Conservation (phyloP, 139 green algal species). For the Micromonas pusilla region DNA sequence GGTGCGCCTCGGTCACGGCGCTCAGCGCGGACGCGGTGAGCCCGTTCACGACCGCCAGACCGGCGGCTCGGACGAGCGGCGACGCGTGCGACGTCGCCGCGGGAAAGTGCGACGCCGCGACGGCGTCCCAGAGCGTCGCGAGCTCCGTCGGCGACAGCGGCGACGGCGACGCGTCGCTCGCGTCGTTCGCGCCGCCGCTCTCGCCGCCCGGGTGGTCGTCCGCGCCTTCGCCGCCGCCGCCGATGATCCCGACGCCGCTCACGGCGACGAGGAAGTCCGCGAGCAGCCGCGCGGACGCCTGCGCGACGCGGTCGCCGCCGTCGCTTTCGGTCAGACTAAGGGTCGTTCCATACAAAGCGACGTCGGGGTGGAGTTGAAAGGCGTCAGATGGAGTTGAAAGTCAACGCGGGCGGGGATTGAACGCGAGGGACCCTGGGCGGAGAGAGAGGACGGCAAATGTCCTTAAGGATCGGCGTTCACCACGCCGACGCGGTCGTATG, state of each 20-base stretch:
- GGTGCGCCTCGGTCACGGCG: neutral
- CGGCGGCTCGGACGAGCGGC: neutral
- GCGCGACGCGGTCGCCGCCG: neutral
- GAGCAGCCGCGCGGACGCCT: conserved; percentile 6
- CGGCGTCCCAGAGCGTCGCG: neutral
- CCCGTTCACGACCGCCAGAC: neutral
- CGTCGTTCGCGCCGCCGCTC: neutral
- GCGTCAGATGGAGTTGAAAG: too few species aligned
- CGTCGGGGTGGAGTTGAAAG: too few species aligned
- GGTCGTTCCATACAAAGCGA: too few species aligned
- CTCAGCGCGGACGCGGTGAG: neutral
- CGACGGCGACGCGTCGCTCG: neutral
- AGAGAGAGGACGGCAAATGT: too few species aligned
- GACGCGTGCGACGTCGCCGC: neutral
- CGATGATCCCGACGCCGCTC: neutral
- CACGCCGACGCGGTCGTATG: too few species aligned
- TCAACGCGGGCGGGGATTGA: too few species aligned
- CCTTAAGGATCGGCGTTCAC: too few species aligned
- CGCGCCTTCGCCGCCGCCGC: neutral
- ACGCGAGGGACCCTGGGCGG: too few species aligned
- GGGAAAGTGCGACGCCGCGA: neutral
- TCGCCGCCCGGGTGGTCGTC: neutral
- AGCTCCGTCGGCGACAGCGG: neutral
- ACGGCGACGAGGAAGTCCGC: conserved; percentile 6
- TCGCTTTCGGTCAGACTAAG: too few species aligned